phyloP scores from a whole-genome alignment of 1,284 basidiomycete genomes.

The Rhodotorula sp. region DNA sequence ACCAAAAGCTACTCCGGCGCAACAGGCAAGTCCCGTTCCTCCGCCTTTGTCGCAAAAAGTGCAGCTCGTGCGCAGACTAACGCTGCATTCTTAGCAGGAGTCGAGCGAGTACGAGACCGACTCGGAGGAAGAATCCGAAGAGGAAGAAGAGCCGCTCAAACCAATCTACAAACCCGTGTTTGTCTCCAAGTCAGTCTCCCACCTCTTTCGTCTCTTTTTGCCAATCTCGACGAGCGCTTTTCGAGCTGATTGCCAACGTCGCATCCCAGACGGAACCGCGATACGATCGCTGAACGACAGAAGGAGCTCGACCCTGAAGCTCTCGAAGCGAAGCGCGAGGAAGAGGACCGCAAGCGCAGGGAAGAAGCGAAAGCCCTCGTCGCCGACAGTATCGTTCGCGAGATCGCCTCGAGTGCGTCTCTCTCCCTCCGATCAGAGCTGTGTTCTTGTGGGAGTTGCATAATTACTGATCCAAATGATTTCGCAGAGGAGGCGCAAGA shows the following conservation, averaged over 20 bases:
- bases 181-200: constrained; percentile 70
- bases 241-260: constrained; percentile 48
- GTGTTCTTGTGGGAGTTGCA: no score
- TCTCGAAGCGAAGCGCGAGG: constrained; percentile 64
- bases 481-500: constrained; percentile 76
- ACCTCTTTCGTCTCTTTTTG: background rate
- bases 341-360: constrained; percentile 46
- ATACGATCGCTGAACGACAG: constrained; percentile 28
- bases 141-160: constrained; percentile 52
- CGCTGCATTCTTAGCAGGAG: background rate
- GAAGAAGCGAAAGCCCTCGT: constrained; percentile 80
- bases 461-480: background rate
- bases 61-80: no score
- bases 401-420: constrained; percentile 73
- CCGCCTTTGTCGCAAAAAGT: background rate
- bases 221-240: background rate
- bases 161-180: constrained; percentile 81
- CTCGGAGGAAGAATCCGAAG: constrained; percentile 57
- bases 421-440: no score
- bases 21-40: constrained; percentile 36
- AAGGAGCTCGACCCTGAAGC: constrained; percentile 30
- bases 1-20: constrained; percentile 40
- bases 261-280: constrained; percentile 30
- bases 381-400: constrained; percentile 77
- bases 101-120: constrained; percentile 58